Evolutionary conservation across 2,329 filamentous ascomycete species (phyloP).

Genomic region (Pseudocercospora eumusae): DNA sequence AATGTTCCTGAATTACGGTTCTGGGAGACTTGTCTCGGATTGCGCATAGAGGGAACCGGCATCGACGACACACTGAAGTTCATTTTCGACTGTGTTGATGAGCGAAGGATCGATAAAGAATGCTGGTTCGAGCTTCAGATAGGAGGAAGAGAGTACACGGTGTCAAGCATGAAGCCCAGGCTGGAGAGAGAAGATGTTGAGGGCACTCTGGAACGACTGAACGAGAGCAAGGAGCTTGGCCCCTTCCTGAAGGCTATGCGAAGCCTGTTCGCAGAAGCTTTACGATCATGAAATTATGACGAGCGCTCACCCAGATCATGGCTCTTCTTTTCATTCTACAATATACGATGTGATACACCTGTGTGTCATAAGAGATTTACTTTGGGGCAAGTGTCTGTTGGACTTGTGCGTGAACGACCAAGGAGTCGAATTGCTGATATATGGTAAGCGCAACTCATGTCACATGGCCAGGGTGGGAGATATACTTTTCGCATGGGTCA

Average conservation of each 20-base stretch:
- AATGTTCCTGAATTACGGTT: slow-evolving; percentile 94
- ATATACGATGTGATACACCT: neutral
- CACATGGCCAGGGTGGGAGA: neutral
- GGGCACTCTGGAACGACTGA: slow-evolving; percentile 73
- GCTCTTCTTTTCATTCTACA: neutral
- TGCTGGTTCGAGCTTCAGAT: slow-evolving; percentile 92
- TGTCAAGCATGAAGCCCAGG: slow-evolving; percentile 78
- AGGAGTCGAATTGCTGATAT: neutral
- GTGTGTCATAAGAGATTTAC: neutral
- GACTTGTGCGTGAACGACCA: neutral
- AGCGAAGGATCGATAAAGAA: slow-evolving; percentile 83
- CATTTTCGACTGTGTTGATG: slow-evolving; percentile 81
- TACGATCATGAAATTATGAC: slow-evolving; percentile 34
- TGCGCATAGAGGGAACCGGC: slow-evolving; percentile 80
- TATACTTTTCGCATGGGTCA: too few species aligned
- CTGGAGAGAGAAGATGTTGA: slow-evolving; percentile 77
- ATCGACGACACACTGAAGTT: slow-evolving; percentile 81
- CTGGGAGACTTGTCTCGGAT: slow-evolving; percentile 87
- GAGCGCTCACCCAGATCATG: neutral
- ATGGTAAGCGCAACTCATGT: neutral
- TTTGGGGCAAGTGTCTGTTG: neutral
- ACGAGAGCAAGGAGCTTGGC: slow-evolving; percentile 74
- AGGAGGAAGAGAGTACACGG: slow-evolving; percentile 77
- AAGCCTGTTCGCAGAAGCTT: slow-evolving; percentile 65
- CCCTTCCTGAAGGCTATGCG: slow-evolving; percentile 79